Conservation (phyloP, 176 grass and related monocot species). For the Urochloa ruziziensis region DNA sequence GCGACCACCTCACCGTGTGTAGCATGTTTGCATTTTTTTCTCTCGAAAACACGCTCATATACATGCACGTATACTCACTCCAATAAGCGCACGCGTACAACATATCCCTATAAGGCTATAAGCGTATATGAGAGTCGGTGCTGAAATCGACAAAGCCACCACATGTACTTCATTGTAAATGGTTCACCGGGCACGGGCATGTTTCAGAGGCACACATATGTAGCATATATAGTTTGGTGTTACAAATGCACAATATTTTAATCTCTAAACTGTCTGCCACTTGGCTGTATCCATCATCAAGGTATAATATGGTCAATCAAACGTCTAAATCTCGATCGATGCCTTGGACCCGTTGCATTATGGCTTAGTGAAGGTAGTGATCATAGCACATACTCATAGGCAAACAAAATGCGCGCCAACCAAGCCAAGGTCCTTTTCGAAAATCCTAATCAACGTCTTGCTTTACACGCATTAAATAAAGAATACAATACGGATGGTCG, state of each 20-base stretch:
- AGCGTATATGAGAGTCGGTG: too few relatives aligned
- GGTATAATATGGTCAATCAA: conserved; percentile 4
- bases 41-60: too few relatives aligned
- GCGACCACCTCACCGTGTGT: too few relatives aligned
- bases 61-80: too few relatives aligned
- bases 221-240: neutral
- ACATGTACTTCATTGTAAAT: too few relatives aligned
- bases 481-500: conserved; percentile 21
- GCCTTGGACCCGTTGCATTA: neutral
- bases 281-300: neutral
- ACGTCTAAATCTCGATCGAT: conserved; percentile 17
- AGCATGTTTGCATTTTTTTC: too few relatives aligned
- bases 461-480: conserved; percentile 10
- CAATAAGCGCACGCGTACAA: too few relatives aligned
- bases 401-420: neutral
- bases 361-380: conserved; percentile 31
- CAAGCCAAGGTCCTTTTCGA: neutral
- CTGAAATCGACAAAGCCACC: too few relatives aligned
- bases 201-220: too few relatives aligned
- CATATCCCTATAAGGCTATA: too few relatives aligned
- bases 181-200: too few relatives aligned
- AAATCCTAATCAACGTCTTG: neutral
- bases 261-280: neutral
- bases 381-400: conserved; percentile 17
- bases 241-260: neutral